Percentiles rank a stretch among this genome's conserved stretches.
Conservation (phyloP, 2,329 filamentous ascomycete species). For the Pezicula carpinea region DNA sequence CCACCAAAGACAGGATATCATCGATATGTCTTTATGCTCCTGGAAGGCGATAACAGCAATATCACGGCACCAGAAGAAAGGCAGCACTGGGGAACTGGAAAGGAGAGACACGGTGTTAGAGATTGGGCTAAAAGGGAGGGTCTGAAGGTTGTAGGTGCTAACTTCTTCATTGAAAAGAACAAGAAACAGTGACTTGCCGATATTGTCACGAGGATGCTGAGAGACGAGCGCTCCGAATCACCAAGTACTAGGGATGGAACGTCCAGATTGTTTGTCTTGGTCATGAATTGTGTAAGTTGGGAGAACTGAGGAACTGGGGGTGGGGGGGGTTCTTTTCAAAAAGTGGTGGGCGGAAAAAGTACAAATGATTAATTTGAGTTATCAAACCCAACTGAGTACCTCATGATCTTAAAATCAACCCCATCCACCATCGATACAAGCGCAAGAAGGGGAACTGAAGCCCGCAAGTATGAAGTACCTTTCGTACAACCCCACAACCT, state of each 20-base stretch:
- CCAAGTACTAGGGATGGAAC: neutral
- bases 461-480: too few species aligned
- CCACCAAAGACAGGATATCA: slow-evolving; percentile 52
- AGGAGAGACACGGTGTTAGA: slow-evolving; percentile 42
- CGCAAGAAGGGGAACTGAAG: too few species aligned
- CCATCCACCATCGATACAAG: too few species aligned
- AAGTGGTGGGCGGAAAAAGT: too few species aligned
- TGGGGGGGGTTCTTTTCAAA: too few species aligned
- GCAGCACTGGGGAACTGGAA: slow-evolving; percentile 50
- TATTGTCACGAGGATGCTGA: neutral
- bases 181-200: slow-evolving; percentile 34
- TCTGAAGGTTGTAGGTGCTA: slow-evolving; percentile 40
- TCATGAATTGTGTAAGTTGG: too few species aligned
- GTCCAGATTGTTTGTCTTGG: neutral
- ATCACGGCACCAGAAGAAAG: slow-evolving; percentile 43
- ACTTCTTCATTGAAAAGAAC: slow-evolving; percentile 32
- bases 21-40: slow-evolving; percentile 50
- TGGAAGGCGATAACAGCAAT: slow-evolving; percentile 36
- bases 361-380: too few species aligned
- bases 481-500: too few species aligned
- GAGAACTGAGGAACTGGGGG: too few species aligned
- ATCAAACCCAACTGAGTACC: too few species aligned
- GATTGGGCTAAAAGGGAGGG: slow-evolving; percentile 45
- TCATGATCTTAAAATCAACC: too few species aligned
- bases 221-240: neutral